Conservation (phyloP, 2,329 filamentous ascomycete genomes). For the Colletotrichum filicis region DNA sequence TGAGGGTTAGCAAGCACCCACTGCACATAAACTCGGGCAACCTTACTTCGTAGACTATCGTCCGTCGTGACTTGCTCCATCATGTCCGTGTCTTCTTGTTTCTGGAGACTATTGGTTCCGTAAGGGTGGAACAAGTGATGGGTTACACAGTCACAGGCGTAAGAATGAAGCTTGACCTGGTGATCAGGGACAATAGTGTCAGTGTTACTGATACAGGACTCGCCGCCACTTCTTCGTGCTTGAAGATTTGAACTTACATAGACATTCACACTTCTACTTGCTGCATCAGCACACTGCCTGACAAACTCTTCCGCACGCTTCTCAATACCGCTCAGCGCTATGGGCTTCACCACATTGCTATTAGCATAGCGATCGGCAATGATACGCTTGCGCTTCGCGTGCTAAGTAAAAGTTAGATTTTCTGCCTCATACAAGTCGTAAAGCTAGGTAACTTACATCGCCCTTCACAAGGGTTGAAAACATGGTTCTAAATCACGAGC, state of each 20-base stretch:
- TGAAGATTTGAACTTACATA: conserved; percentile 58
- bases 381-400: conserved; percentile 70
- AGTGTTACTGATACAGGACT: neutral
- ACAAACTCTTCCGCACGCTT: conserved; percentile 67
- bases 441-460: conserved; percentile 50
- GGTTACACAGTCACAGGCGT: conserved; percentile 75
- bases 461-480: conserved; percentile 67
- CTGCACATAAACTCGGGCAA: neutral
- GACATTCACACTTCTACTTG: conserved; percentile 62
- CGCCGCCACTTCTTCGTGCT: neutral
- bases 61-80: conserved; percentile 77
- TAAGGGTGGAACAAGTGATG: conserved; percentile 75
- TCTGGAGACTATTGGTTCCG: conserved; percentile 69
- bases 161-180: conserved; percentile 64
- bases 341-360: conserved; percentile 69
- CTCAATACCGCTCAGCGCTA: conserved; percentile 66
- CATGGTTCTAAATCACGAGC: conserved; percentile 60
- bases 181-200: neutral
- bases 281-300: conserved; percentile 59
- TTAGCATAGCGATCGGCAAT: conserved; percentile 77
- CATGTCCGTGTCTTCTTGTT: conserved; percentile 67
- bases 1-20: neutral
- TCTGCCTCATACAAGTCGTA: neutral
- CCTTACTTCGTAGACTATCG: conserved; percentile 72
- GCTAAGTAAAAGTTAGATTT: conserved; percentile 50